Percentiles rank a stretch among this genome's conserved stretches.
These are phyloP conservation scores for Singerocomus inundabilis DNA, from an alignment of 1,284 basidiomycete species.

Conservation along the genomic window DNA sequence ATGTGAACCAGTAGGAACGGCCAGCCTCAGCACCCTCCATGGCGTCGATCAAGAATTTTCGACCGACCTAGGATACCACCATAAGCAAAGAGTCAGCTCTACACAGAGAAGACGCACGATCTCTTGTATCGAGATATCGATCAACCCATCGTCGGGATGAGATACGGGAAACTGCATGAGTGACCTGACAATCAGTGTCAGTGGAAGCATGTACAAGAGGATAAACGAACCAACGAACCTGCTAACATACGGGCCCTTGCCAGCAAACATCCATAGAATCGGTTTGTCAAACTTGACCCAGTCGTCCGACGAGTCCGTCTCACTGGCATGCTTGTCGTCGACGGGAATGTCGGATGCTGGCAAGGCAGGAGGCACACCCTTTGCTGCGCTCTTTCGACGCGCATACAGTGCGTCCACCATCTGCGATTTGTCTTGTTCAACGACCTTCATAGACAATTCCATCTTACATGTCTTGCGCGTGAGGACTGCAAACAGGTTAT, in stretches of 20 bases:
- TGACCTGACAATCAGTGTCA: slow-evolving; percentile 46
- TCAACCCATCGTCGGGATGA: slow-evolving; percentile 72
- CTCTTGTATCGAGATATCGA: slow-evolving; percentile 77
- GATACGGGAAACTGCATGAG: slow-evolving; percentile 88
- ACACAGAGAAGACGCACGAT: slow-evolving; percentile 41
- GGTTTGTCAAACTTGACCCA: slow-evolving; percentile 74
- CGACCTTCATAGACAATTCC: slow-evolving; percentile 70
- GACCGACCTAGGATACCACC: slow-evolving; percentile 24
- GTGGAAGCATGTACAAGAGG: neutral
- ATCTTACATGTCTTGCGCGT: slow-evolving; percentile 66
- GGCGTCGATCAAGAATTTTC: slow-evolving; percentile 55
- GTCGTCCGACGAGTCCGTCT: slow-evolving; percentile 42
- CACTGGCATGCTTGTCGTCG: slow-evolving; percentile 22
- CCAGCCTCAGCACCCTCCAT: slow-evolving; percentile 73
- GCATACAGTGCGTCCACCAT: slow-evolving; percentile 56
- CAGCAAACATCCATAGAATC: slow-evolving; percentile 69
- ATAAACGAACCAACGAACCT: slow-evolving; percentile 40
- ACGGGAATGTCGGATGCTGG: slow-evolving; percentile 15
- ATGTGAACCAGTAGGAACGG: slow-evolving; percentile 65
- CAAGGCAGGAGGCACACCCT: slow-evolving; percentile 24
- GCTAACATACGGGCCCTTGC: slow-evolving; percentile 71
- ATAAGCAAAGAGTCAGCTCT: slow-evolving; percentile 32
- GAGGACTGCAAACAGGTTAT: slow-evolving; percentile 46
- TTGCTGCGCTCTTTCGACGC: slow-evolving; percentile 31
- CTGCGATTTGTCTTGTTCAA: slow-evolving; percentile 67